These are phyloP conservation scores for Hortaea werneckii DNA, from an alignment of 2,329 filamentous ascomycete species.

Conservation along the genomic window DNA sequence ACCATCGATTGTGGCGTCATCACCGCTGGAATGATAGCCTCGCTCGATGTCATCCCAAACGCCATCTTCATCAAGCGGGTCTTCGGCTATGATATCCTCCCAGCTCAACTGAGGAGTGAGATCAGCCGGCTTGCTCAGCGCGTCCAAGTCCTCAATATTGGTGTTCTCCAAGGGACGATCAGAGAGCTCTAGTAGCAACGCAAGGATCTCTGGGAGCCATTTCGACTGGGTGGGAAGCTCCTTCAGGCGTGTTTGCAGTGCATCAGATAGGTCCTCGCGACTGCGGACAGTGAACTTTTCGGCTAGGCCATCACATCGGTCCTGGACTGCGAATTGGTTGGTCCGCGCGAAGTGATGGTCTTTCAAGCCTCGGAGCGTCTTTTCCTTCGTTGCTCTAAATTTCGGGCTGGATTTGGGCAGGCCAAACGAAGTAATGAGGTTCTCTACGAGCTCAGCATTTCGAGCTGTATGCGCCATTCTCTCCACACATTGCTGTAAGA, in stretches of 20 bases:
- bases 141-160: conserved; percentile 44
- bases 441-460: conserved; percentile 55
- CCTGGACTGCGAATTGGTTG: conserved; percentile 40
- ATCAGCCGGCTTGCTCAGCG: neutral
- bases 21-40: conserved; percentile 53
- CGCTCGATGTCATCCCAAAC: conserved; percentile 66
- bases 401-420: conserved; percentile 21
- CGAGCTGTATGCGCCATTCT: conserved; percentile 63
- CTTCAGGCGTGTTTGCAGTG: conserved; percentile 48
- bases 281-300: conserved; percentile 78
- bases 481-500: neutral
- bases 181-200: conserved; percentile 69
- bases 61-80: conserved; percentile 58
- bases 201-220: conserved; percentile 70
- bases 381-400: conserved; percentile 29
- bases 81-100: conserved; percentile 68
- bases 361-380: conserved; percentile 30
- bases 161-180: conserved; percentile 67
- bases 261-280: conserved; percentile 69
- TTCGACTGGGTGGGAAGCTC: conserved; percentile 40
- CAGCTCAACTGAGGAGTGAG: conserved; percentile 48
- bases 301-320: conserved; percentile 46
- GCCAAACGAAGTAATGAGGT: conserved; percentile 58
- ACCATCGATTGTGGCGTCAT: conserved; percentile 36
- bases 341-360: conserved; percentile 34